These are phyloP conservation scores for Termitomyces sp. DNA, from an alignment of 768 basidiomycete species.

Conservation along the genomic window DNA sequence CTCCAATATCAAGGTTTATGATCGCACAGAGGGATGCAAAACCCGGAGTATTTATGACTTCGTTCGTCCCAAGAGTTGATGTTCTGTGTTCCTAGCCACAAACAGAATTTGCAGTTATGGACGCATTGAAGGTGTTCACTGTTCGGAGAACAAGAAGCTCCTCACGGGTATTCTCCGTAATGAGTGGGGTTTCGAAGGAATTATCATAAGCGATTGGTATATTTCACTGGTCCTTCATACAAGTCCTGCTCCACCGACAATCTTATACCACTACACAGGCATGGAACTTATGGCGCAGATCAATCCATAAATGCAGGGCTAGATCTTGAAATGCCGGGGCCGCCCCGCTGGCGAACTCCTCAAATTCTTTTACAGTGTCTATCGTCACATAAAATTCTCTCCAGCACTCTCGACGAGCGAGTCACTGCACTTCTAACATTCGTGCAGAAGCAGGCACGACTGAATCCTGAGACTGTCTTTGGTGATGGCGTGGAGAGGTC, in stretches of 20 bases:
- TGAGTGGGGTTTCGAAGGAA: slow-evolving; percentile 70
- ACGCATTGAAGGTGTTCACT: slow-evolving; percentile 66
- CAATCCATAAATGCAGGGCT: slow-evolving; percentile 66
- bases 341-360: slow-evolving; percentile 59
- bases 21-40: slow-evolving; percentile 57
- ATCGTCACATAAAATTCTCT: slow-evolving; percentile 41
- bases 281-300: slow-evolving; percentile 68
- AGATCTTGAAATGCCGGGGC: slow-evolving; percentile 76
- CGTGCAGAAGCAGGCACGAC: slow-evolving; percentile 49
- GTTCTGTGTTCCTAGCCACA: not conserved
- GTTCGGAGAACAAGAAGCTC: slow-evolving; percentile 59
- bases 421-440: slow-evolving; percentile 46
- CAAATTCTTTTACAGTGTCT: slow-evolving; percentile 30
- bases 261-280: slow-evolving; percentile 32
- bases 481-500: slow-evolving; percentile 57
- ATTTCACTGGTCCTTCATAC: not conserved
- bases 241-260: not conserved
- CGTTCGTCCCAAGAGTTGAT: slow-evolving; percentile 27
- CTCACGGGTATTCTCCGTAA: slow-evolving; percentile 58
- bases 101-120: slow-evolving; percentile 45
- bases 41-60: slow-evolving; percentile 65
- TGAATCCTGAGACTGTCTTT: slow-evolving; percentile 54
- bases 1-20: slow-evolving; percentile 43
- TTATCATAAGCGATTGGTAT: slow-evolving; percentile 78
- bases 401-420: slow-evolving; percentile 41